Conservation (phyloP, 2,329 filamentous ascomycete genomes). For the Aciculosporium take region DNA sequence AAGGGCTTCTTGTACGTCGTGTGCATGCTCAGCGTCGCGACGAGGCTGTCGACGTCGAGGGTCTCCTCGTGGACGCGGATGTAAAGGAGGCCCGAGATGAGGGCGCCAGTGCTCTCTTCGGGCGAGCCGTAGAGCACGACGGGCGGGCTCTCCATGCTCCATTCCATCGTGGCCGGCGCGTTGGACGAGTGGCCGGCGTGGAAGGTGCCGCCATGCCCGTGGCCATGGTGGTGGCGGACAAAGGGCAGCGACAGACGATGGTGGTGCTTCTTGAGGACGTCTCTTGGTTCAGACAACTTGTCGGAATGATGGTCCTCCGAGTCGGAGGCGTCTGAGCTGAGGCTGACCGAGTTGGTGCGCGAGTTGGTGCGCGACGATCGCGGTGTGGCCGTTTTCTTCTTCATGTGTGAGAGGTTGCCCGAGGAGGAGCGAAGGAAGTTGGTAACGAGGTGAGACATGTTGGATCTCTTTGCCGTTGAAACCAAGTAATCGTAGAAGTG, state of each 20-base stretch:
- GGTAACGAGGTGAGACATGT: constrained; percentile 43
- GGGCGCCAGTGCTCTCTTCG: constrained; percentile 63
- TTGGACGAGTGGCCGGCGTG: constrained; percentile 14
- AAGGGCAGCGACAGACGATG: constrained; percentile 28
- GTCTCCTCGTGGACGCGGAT: constrained; percentile 54
- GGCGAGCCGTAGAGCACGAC: constrained; percentile 69
- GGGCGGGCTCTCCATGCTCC: constrained; percentile 71
- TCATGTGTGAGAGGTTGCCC: constrained; percentile 29
- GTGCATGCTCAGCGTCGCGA: constrained; percentile 56
- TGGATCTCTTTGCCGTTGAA: too few species aligned
- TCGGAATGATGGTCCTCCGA: constrained; percentile 19
- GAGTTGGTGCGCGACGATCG: constrained; percentile 18
- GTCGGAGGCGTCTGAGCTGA: constrained; percentile 22
- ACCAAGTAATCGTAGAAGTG: too few species aligned
- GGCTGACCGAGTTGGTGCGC: constrained; percentile 15
- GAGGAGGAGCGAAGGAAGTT: constrained; percentile 44
- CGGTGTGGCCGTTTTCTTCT: constrained; percentile 23
- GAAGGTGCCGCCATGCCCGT: constrained; percentile 11
- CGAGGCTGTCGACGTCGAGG: constrained; percentile 57
- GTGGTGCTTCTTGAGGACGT: constrained; percentile 27
- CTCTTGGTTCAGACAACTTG: constrained; percentile 25
- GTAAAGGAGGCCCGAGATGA: constrained; percentile 72
- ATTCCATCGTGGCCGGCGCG: constrained; percentile 30
- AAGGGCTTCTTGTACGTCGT: constrained; percentile 72
- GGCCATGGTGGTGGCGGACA: constrained; percentile 10